phyloP scores from a whole-genome alignment of 139 green algal species.

The Asterochloris sp. region DNA sequence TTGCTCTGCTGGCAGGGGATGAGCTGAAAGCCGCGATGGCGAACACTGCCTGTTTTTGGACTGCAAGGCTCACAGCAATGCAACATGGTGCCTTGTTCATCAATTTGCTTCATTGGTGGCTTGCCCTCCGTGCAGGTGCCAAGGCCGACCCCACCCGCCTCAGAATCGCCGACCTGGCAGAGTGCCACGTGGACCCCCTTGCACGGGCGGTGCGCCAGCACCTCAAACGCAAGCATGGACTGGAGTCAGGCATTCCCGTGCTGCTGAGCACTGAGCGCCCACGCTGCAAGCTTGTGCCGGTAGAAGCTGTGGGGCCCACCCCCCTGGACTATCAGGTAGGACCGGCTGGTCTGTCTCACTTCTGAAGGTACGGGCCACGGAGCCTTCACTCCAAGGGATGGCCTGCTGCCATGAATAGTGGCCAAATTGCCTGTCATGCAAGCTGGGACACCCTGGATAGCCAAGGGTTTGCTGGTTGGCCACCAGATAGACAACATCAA shows the following conservation, averaged over 20 bases:
- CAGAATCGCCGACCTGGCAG: conserved; percentile 80
- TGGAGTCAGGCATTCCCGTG: conserved; percentile 58
- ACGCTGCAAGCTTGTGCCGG: conserved; percentile 60
- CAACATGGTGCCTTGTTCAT: no score
- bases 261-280: conserved; percentile 89
- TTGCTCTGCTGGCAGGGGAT: no score
- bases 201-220: conserved; percentile 68
- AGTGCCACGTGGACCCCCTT: conserved; percentile 81
- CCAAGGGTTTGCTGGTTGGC: no score
- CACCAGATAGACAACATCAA: no score
- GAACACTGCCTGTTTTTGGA: no score
- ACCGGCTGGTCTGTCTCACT: neutral
- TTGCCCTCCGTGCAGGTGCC: conserved; percentile 36
- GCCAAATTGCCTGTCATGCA: no score
- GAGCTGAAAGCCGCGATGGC: no score
- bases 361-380: neutral
- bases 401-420: no score
- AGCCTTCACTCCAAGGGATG: neutral
- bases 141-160: conserved; percentile 93
- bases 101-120: no score
- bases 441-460: no score
- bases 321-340: conserved; percentile 78
- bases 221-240: conserved; percentile 60
- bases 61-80: no score
- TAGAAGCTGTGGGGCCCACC: conserved; percentile 32